Percentiles rank a stretch among this genome's conserved stretches.
Conservation (phyloP, 1,284 basidiomycete species). For the Trichosporon coremiiforme region DNA sequence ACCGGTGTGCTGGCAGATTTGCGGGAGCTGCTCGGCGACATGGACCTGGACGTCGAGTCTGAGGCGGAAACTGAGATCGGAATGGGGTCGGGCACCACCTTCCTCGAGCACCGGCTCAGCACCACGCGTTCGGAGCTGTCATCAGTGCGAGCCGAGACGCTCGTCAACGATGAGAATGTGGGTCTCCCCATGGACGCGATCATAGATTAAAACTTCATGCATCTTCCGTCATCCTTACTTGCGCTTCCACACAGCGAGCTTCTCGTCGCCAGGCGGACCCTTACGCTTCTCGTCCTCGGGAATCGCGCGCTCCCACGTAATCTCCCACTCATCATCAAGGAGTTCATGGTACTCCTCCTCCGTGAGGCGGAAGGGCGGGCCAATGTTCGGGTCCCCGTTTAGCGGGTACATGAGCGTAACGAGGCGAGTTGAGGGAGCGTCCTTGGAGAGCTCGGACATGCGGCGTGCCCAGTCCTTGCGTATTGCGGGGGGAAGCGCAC, state of each 20-base stretch:
- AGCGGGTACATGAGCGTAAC: conserved; percentile 65
- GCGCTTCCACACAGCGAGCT: conserved; percentile 29
- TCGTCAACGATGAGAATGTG: neutral
- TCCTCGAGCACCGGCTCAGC: neutral
- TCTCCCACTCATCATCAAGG: conserved; percentile 58
- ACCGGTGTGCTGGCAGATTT: conserved; percentile 53
- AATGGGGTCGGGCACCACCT: conserved; percentile 7
- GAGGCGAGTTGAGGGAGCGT: conserved; percentile 62
- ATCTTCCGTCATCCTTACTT: conserved; percentile 19
- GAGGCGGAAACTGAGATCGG: conserved; percentile 18
- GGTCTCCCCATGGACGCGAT: neutral
- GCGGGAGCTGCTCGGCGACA: conserved; percentile 52
- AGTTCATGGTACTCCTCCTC: conserved; percentile 64
- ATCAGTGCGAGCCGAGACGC: neutral
- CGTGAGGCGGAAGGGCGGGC: conserved; percentile 67
- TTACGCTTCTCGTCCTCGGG: conserved; percentile 57
- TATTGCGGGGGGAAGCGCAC: conserved; percentile 65
- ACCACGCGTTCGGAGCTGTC: conserved; percentile 3
- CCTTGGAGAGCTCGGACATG: conserved; percentile 63
- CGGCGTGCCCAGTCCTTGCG: conserved; percentile 64
- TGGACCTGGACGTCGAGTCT: neutral
- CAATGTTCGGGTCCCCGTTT: conserved; percentile 47
- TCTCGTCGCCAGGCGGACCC: conserved; percentile 29
- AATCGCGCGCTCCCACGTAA: conserved; percentile 62
- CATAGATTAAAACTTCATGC: neutral